Evolutionary conservation across 371 early-diverging fungal species (phyloP), one percentile per base, ranked within the genome.

Genomic region (Zopfochytrium polystomum): DNA sequence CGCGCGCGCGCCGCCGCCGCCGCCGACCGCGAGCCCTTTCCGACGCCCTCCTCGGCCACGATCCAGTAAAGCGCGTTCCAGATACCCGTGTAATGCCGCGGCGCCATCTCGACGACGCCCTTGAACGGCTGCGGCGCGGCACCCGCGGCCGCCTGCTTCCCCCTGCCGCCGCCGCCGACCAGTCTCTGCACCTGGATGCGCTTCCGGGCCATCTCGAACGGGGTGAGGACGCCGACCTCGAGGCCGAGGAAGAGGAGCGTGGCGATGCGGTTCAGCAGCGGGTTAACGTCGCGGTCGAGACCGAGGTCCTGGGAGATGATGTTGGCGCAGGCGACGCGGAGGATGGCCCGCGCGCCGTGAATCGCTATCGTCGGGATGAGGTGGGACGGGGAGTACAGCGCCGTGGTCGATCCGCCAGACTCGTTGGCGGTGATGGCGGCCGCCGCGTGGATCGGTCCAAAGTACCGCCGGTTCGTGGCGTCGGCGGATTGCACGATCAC

Each of bases 191-290:
- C 55, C 43, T 69, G 67, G 18, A 78, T 27, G 4, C 78, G 50
- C 60, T 71, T 73, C 22, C 75, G 54, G 18, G 74, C 78, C 33
- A 75, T 51, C 42, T 78, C 78, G 27, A 78, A 54, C 5, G 78
- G 78, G 7, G 73, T 67, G 18, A 68, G 35, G 13, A 78, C 53
- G 15, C 55, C 60, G 13, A 60, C 59, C 60, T 78, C 75, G 13
- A 65, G 45, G 15, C 67, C 72, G 55, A 78, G 42, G 25, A 71
- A 60, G 9, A 59, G 60, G 1, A 75, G 55, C 11, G 61, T 52
- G 31, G 69, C 66, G 3, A 71, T 6, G 22, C 63, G 62, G 61
- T 72, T 64, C 3, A 70, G 44, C 7, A 68, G 33, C 1, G 78
- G 78, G 33, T 66, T 67, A 58, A 71, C 75, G 20, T 58, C 60